phyloP scores from a whole-genome alignment of 176 grass and related monocot species.

The Pontederia crassipes region DNA sequence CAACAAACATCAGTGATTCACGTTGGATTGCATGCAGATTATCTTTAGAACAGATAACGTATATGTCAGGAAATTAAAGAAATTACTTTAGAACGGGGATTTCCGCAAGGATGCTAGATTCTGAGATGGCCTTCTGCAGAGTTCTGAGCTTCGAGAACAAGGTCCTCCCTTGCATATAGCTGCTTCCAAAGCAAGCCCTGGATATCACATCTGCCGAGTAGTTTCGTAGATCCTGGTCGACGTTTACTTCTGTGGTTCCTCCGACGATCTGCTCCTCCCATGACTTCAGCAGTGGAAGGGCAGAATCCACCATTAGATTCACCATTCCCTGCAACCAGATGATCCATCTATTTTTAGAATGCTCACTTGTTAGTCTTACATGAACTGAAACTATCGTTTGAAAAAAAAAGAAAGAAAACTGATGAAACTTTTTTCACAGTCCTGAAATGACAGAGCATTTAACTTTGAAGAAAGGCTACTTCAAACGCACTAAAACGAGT shows the following conservation, averaged over 20 bases:
- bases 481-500: too few relatives aligned
- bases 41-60: neutral
- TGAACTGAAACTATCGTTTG: too few relatives aligned
- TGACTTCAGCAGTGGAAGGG: conserved; percentile 40
- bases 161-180: conserved; percentile 73
- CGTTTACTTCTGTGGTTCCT: conserved; percentile 54
- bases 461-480: too few relatives aligned
- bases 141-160: conserved; percentile 81
- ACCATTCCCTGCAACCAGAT: conserved; percentile 54
- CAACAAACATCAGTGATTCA: neutral
- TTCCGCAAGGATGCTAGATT: conserved; percentile 78
- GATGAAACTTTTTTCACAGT: too few relatives aligned
- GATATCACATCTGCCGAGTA: conserved; percentile 95
- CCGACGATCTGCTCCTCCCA: conserved; percentile 50
- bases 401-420: neutral
- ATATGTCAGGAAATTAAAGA: neutral
- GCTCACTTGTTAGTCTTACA: too few relatives aligned
- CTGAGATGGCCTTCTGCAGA: conserved; percentile 69
- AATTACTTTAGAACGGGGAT: conserved; percentile 66
- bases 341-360: too few relatives aligned
- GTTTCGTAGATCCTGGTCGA: conserved; percentile 75
- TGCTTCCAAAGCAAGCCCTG: conserved; percentile 85
- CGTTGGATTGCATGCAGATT: neutral
- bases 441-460: too few relatives aligned
- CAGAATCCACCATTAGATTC: conserved; percentile 92